Conservation (phyloP, 176 grass and related monocot species). For the Eleusine coracana region DNA sequence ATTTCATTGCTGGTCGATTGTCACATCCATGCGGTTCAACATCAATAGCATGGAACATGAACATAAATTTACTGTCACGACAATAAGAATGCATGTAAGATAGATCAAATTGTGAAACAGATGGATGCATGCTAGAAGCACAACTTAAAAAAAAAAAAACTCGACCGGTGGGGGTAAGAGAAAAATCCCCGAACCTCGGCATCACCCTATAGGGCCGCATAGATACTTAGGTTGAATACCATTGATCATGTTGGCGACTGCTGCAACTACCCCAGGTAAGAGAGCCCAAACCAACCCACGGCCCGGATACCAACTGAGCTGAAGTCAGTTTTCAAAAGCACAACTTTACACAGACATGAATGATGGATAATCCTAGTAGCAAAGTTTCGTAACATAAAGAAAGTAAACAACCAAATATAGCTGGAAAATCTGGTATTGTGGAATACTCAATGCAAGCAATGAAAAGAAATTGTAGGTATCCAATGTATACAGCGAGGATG, state of each 20-base stretch:
- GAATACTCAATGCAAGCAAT: no score
- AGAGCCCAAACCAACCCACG: no score
- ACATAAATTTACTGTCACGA: neutral
- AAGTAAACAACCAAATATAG: neutral
- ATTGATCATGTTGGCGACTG: no score
- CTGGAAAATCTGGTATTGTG: no score
- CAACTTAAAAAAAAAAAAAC: neutral
- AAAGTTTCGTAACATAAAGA: conserved; percentile 16
- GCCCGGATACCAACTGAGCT: no score
- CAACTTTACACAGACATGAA: neutral
- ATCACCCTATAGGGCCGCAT: no score
- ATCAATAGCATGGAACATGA: neutral
- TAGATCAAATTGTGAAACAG: neutral
- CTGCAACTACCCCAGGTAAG: no score
- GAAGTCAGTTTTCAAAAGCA: no score
- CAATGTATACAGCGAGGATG: neutral
- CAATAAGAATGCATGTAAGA: neutral
- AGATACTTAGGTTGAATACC: no score
- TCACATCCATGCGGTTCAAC: neutral
- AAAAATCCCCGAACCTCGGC: no score
- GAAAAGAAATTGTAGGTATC: neutral
- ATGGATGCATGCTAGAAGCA: neutral
- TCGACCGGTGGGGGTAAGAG: no score
- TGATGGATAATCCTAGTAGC: neutral
- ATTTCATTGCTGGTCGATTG: neutral